Percentiles rank a stretch among this genome's conserved stretches.
phyloP scores from a whole-genome alignment of 192 early-diverging fungal genomes.

The Pilaira anomala region DNA sequence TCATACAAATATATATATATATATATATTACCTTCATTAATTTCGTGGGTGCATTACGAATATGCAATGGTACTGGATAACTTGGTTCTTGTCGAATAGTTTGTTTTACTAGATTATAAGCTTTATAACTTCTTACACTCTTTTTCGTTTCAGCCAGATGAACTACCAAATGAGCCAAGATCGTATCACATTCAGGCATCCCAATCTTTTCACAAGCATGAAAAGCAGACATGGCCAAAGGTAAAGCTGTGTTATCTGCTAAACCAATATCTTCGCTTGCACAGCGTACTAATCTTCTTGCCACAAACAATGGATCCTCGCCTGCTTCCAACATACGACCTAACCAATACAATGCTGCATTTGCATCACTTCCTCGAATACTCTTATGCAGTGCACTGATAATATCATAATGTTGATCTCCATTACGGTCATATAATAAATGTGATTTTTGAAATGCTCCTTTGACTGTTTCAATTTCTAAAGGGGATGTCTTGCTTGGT shows the following conservation, averaged over 20 bases:
- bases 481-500: constrained; percentile 7
- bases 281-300: constrained; percentile 68
- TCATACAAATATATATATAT: neutral
- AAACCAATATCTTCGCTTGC: constrained; percentile 89
- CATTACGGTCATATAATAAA: constrained; percentile 75
- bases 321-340: constrained; percentile 86
- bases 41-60: constrained; percentile 77
- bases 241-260: constrained; percentile 75
- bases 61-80: constrained; percentile 80
- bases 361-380: constrained; percentile 77
- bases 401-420: constrained; percentile 88
- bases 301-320: constrained; percentile 89
- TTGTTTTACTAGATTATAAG: constrained; percentile 64
- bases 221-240: constrained; percentile 72
- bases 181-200: constrained; percentile 89
- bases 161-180: constrained; percentile 73
- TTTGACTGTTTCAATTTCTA: constrained; percentile 56
- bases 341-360: constrained; percentile 85
- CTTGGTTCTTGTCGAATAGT: constrained; percentile 56
- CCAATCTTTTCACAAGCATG: constrained; percentile 86
- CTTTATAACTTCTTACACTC: constrained; percentile 78
- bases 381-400: constrained; percentile 91
- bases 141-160: constrained; percentile 82
- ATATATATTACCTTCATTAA: constrained; percentile 62
- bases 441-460: constrained; percentile 76